A percentile compares a stretch with the other conserved stretches of the same genome.
Conservation (phyloP, 192 early-diverging fungal genomes). For the Radiomyces spectabilis region DNA sequence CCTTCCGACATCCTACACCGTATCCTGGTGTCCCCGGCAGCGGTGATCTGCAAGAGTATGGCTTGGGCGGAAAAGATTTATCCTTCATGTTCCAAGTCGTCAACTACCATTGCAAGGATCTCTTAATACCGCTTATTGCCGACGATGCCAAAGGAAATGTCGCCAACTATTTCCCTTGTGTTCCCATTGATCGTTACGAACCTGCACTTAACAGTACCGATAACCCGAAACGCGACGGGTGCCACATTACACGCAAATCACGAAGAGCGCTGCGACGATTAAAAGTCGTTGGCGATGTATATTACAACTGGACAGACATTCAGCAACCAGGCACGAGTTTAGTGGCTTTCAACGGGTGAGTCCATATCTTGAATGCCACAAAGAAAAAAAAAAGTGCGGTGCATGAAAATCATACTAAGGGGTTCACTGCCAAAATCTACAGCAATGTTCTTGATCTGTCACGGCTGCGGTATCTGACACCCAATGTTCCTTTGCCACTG, state of each 20-base stretch:
- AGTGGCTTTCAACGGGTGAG: conserved; percentile 66
- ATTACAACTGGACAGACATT: conserved; percentile 65
- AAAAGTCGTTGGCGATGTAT: conserved; percentile 51
- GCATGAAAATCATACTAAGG: background rate
- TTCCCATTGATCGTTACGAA: conserved; percentile 32
- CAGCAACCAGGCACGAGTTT: conserved; percentile 40
- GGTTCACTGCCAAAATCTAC: background rate
- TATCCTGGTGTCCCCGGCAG: conserved; percentile 26
- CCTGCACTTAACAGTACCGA: conserved; percentile 43
- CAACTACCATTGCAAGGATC: conserved; percentile 57
- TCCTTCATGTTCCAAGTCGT: conserved; percentile 74
- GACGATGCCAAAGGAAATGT: conserved; percentile 33
- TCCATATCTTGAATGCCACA: background rate
- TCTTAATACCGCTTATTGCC: conserved; percentile 31
- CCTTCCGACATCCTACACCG: conserved; percentile 42
- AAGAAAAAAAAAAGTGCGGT: background rate
- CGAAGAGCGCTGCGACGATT: conserved; percentile 37
- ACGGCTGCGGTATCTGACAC: conserved; percentile 49
- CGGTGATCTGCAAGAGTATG: conserved; percentile 48
- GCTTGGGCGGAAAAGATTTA: conserved; percentile 63
- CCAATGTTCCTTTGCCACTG: conserved; percentile 40
- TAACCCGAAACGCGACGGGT: conserved; percentile 47
- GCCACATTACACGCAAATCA: conserved; percentile 43
- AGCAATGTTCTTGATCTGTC: conserved; percentile 64
- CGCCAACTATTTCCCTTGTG: conserved; percentile 65